phyloP scores from a whole-genome alignment of 2,329 filamentous ascomycete genomes.

The Pseudonectria buxi region DNA sequence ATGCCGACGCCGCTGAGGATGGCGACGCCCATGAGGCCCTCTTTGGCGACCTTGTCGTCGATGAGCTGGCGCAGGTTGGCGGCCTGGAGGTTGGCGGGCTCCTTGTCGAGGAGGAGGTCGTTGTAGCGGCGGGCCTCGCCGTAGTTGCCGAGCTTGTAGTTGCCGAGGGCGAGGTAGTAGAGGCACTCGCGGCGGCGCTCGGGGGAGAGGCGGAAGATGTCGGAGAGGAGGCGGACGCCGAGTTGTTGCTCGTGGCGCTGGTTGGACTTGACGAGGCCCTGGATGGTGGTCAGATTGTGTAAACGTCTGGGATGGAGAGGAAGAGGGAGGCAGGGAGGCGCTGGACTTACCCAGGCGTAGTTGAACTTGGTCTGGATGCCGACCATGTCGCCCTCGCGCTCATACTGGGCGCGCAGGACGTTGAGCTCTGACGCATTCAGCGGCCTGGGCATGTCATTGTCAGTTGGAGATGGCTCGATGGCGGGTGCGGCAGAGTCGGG shows the following conservation, averaged over 20 bases:
- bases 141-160: constrained; percentile 98
- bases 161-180: constrained; percentile 94
- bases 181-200: constrained; percentile 95
- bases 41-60: constrained; percentile 92
- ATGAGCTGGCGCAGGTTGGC: constrained; percentile 79
- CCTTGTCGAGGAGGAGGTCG: constrained; percentile 81
- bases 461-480: not conserved
- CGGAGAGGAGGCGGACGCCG: constrained; percentile 85
- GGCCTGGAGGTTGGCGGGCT: constrained; percentile 87
- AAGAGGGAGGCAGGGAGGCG: constrained; percentile 1
- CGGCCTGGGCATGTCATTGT: constrained; percentile 47
- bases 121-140: constrained; percentile 92
- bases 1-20: constrained; percentile 91
- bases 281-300: constrained; percentile 5
- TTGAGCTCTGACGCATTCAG: constrained; percentile 87
- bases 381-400: constrained; percentile 95
- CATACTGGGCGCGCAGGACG: constrained; percentile 88
- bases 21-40: constrained; percentile 88
- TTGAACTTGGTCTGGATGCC: constrained; percentile 99
- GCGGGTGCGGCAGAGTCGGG: not conserved
- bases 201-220: constrained; percentile 90
- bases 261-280: constrained; percentile 94
- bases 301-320: constrained; percentile 2
- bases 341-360: constrained; percentile 81
- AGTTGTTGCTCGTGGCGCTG: constrained; percentile 82